These are phyloP conservation scores for Plectranthus barbatus DNA, from an alignment of 257 asterid genomes.

Conservation along the genomic window DNA sequence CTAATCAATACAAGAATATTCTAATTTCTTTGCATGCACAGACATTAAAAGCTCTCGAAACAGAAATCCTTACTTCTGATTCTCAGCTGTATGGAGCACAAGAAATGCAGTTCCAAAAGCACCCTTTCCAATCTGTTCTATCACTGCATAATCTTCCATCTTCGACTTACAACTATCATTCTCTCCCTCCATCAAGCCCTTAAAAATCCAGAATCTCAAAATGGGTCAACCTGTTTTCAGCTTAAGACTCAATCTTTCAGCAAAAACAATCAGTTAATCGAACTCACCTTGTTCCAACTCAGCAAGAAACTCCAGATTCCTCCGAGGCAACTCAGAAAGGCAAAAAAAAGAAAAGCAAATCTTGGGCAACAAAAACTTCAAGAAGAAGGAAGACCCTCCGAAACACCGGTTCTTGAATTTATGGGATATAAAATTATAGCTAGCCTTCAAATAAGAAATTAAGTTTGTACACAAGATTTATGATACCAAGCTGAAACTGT, in stretches of 20 bases:
- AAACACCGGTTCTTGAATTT: constrained; percentile 12
- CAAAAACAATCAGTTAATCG: neutral
- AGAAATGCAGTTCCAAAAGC: constrained; percentile 73
- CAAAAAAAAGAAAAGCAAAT: constrained; percentile 26
- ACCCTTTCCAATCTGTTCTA: constrained; percentile 90
- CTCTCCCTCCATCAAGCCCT: constrained; percentile 54
- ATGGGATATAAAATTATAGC: constrained; percentile 10
- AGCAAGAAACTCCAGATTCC: constrained; percentile 17
- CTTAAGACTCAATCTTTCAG: constrained; percentile 13
- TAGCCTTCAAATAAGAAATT: constrained; percentile 10
- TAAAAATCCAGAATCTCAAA: constrained; percentile 17
- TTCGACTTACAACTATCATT: constrained; percentile 38
- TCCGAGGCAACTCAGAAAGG: neutral
- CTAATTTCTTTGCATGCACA: constrained; percentile 12
- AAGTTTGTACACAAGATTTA: constrained; percentile 9
- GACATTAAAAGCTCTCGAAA: constrained; percentile 6
- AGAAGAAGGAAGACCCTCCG: constrained; percentile 16
- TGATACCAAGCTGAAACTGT: constrained; percentile 8
- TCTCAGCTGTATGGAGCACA: constrained; percentile 62
- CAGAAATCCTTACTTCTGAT: constrained; percentile 45
- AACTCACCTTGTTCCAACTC: constrained; percentile 25
- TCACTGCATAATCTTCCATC: constrained; percentile 62
- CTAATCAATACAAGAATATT: neutral
- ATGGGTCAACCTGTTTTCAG: constrained; percentile 21
- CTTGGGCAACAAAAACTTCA: constrained; percentile 23